Evolutionary conservation across 192 early-diverging fungal genomes (phyloP), one percentile per base, ranked within the genome.

Genomic region (Podila epigama): DNA sequence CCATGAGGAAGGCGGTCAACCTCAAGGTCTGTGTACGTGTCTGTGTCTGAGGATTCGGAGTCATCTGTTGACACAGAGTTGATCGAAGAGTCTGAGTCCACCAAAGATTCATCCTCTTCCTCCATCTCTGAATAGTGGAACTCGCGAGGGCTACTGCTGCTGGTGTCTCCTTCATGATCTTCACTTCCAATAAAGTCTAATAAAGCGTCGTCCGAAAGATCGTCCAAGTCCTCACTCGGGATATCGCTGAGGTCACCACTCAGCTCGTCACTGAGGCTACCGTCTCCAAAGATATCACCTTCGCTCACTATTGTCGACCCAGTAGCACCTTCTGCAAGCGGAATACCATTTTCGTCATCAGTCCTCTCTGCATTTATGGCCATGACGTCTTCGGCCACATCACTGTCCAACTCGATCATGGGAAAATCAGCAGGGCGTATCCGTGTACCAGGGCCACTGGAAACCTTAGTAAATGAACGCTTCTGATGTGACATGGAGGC

Each of bases 231-330:
- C 12, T 72, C 79, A 31, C 79, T 72, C 29, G 54, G 18, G 31
- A 79, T 68, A 39, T 71, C 77, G 37, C 69, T 79, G 16, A 80
- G 60, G 44, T 77, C 73, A 4, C 73, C 73, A 5, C 73, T 77
- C 20, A 77, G 39, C 39, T 72, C 79, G 20, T 72, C 79, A 52
- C 79, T 70, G 57, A 72, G 34, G 16, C 67, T 63, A 9, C 77
- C 58, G 28, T 68, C 68, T 44, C 77, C 77, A 53, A 71, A 79
- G 15, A 79, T 51, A 31, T 64, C 65, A 6, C 48, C 51, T 20
- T 72, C 62, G 16, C 41, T 56, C 48, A 40, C 36, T 10, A 36
- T n/a, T 25, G 13, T 20, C 64, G 25, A 29, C 35, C 54, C 15
- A 58, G 29, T 57, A n/a, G 28, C 36, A 29, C 22, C 58, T 25